Evolutionary conservation across 2,329 filamentous ascomycete genomes (phyloP).

Genomic region (Remersonia thermophila): DNA sequence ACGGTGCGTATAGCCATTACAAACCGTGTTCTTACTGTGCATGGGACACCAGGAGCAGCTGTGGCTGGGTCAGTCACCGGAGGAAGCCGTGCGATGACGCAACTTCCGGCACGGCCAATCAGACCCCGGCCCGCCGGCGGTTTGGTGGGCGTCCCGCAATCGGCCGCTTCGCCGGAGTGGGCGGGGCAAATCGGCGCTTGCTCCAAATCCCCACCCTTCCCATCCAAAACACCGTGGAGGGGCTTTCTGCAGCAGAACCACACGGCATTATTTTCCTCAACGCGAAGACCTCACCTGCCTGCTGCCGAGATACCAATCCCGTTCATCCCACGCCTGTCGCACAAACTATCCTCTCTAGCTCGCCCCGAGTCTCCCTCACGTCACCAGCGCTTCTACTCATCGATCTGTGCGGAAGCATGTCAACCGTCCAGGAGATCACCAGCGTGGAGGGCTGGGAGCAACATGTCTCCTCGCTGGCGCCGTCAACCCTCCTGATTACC

Average conservation of each 20-base stretch:
- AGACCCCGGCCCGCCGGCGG: conserved; percentile 1
- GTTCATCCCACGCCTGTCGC: too few relatives aligned
- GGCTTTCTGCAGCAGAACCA: too few relatives aligned
- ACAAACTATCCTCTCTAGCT: too few relatives aligned
- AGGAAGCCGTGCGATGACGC: conserved; percentile 13
- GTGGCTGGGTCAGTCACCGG: not conserved
- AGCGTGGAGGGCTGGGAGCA: conserved; percentile 61
- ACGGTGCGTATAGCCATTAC: not conserved
- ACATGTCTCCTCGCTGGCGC: conserved; percentile 51
- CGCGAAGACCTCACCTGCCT: too few relatives aligned
- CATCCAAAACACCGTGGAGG: not conserved
- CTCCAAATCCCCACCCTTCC: too few relatives aligned
- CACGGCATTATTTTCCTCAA: too few relatives aligned
- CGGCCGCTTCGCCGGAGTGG: conserved; percentile 12
- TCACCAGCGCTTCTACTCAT: too few relatives aligned
- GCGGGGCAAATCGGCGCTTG: too few relatives aligned
- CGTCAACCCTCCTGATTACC: conserved; percentile 64
- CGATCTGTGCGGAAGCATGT: too few relatives aligned
- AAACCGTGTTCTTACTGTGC: too few relatives aligned
- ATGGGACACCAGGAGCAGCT: not conserved
- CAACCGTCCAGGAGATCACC: conserved; percentile 64
- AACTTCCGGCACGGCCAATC: conserved; percentile 15
- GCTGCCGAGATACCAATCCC: too few relatives aligned
- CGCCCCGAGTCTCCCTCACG: too few relatives aligned
- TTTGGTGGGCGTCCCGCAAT: conserved; percentile 10